phyloP scores from a whole-genome alignment of 352 stramenopile genomes.

The Globisporangium middletonii region DNA sequence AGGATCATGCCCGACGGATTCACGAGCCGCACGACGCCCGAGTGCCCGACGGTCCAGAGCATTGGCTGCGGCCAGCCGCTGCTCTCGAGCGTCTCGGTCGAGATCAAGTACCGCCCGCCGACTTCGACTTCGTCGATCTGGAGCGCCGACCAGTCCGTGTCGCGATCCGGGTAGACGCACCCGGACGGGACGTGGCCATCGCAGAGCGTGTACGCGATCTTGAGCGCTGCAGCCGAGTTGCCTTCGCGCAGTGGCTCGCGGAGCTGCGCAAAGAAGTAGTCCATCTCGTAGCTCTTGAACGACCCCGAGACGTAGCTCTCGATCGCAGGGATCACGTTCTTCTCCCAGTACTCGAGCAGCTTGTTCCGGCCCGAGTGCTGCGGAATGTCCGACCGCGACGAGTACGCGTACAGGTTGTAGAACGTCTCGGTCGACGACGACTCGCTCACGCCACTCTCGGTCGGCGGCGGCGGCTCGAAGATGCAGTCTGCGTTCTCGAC shows the following conservation, averaged over 20 bases:
- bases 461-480: conserved; percentile 13
- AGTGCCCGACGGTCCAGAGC: conserved; percentile 64
- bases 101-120: conserved; percentile 47
- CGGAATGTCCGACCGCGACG: conserved; percentile 48
- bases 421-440: conserved; percentile 32
- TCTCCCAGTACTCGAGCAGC: conserved; percentile 80
- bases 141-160: conserved; percentile 70
- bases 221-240: conserved; percentile 63
- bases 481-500: conserved; percentile 29
- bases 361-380: conserved; percentile 75
- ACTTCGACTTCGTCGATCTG: conserved; percentile 76
- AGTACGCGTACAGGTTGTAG: conserved; percentile 71
- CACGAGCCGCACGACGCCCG: conserved; percentile 39
- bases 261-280: conserved; percentile 82
- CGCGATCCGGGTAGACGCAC: conserved; percentile 72
- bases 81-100: conserved; percentile 24
- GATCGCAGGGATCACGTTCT: conserved; percentile 80
- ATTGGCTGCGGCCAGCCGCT: conserved; percentile 40
- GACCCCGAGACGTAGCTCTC: conserved; percentile 75
- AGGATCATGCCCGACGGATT: conserved; percentile 52
- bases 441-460: background rate
- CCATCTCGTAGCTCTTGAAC: conserved; percentile 86
- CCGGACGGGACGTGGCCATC: conserved; percentile 73
- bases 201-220: conserved; percentile 77
- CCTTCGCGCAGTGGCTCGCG: conserved; percentile 70